Conservation (phyloP, 208 protist species). For the Leishmania braziliensis region DNA sequence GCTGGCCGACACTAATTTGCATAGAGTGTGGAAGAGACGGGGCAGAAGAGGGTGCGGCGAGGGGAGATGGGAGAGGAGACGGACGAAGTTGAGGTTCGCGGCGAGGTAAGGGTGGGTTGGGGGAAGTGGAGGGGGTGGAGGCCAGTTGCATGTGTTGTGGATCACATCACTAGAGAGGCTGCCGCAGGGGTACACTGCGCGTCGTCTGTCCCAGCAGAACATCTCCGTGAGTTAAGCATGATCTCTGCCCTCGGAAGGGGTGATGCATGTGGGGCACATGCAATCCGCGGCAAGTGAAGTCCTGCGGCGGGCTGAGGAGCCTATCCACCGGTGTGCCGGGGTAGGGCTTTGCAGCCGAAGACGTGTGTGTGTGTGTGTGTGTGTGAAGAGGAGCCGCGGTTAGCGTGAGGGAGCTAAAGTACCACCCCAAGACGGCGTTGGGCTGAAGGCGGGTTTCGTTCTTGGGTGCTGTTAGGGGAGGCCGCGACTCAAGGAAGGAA, state of each 20-base stretch:
- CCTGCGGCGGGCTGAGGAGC: not conserved
- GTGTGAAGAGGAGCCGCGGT: not conserved
- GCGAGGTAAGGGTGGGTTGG: not conserved
- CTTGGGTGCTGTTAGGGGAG: not conserved
- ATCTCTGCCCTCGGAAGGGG: not conserved
- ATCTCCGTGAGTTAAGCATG: not conserved
- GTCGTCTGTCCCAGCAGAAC: not conserved
- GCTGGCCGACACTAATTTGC: too few species aligned
- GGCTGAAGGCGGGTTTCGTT: not conserved
- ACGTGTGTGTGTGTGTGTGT: not conserved
- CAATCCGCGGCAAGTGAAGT: not conserved
- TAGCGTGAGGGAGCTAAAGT: not conserved
- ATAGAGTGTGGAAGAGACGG: slow-evolving; percentile 5
- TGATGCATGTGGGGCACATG: not conserved
- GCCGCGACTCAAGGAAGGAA: not conserved
- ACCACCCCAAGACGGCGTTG: not conserved
- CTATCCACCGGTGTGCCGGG: not conserved
- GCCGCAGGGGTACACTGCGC: not conserved
- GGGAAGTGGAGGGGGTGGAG: not conserved
- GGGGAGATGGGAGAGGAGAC: not conserved
- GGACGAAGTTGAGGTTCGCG: not conserved
- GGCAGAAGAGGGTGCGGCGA: too few species aligned
- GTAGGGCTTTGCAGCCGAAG: not conserved
- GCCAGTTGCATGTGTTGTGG: not conserved
- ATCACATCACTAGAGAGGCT: not conserved